phyloP scores from a whole-genome alignment of 1,284 basidiomycete genomes.

The Marasmius sp. region DNA sequence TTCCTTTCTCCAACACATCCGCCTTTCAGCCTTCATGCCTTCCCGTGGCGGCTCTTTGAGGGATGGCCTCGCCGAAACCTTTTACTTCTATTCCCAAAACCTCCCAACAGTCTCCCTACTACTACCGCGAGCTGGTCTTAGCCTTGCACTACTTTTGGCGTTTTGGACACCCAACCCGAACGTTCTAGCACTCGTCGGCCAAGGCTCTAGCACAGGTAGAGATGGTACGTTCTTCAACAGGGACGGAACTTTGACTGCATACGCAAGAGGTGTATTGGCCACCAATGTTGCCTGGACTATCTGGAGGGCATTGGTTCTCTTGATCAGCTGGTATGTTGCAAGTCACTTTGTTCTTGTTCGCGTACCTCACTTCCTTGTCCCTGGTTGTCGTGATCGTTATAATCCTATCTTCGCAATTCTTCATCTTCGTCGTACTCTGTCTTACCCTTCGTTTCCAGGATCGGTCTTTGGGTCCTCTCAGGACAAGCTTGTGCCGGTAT shows the following conservation, averaged over 20 bases:
- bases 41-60: constrained; percentile 49
- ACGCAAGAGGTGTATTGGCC: constrained; percentile 71
- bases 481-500: constrained; percentile 74
- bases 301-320: constrained; percentile 64
- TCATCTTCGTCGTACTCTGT: neutral
- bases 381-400: neutral
- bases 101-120: constrained; percentile 73
- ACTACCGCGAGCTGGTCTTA: constrained; percentile 75
- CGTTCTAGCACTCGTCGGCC: constrained; percentile 45
- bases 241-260: constrained; percentile 67
- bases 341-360: neutral
- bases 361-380: neutral
- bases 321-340: constrained; percentile 61
- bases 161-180: constrained; percentile 55
- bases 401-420: constrained; percentile 2
- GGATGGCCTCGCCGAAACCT: constrained; percentile 75
- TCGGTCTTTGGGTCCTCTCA: constrained; percentile 75
- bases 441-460: constrained; percentile 34
- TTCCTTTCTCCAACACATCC: constrained; percentile 78
- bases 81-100: constrained; percentile 79
- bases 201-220: constrained; percentile 44
- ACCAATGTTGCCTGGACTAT: constrained; percentile 78
- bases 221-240: constrained; percentile 73
- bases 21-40: constrained; percentile 60
- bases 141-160: constrained; percentile 64